Conservation (phyloP, 2,329 filamentous ascomycete species). For the Claviceps pusilla region DNA sequence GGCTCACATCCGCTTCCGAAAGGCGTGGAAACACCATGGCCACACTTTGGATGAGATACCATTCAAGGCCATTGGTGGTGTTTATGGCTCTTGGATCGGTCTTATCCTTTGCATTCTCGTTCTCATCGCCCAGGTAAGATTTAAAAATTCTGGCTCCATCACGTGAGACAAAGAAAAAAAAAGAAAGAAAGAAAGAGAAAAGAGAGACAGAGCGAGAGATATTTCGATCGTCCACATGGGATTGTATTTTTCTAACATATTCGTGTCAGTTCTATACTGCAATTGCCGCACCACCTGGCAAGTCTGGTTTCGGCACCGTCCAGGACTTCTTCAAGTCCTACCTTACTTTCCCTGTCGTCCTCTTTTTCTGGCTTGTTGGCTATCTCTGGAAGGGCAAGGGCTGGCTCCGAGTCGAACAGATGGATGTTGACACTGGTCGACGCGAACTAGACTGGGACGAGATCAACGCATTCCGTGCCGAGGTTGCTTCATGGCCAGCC, state of each 20-base stretch:
- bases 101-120: conserved; percentile 40
- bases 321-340: conserved; percentile 41
- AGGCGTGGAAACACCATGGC: conserved; percentile 42
- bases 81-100: conserved; percentile 49
- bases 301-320: conserved; percentile 22
- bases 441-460: conserved; percentile 51
- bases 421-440: conserved; percentile 53
- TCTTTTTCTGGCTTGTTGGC: conserved; percentile 40
- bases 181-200: no score
- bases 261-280: conserved; percentile 32
- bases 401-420: conserved; percentile 42
- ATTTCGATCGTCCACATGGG: neutral
- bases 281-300: conserved; percentile 21
- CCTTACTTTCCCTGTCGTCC: conserved; percentile 38
- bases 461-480: conserved; percentile 39
- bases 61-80: conserved; percentile 44
- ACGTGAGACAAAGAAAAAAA: no score
- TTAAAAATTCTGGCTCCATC: neutral
- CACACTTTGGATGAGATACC: conserved; percentile 52
- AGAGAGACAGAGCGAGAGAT: no score
- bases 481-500: conserved; percentile 34
- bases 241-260: neutral
- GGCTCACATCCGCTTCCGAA: conserved; percentile 49
- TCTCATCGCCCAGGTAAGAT: conserved; percentile 36
- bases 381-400: conserved; percentile 52